A percentile compares a stretch with the other conserved stretches of the same genome.
These are phyloP conservation scores for Cylindrotheca closterium DNA, from an alignment of 108 stramenopile species.

Conservation along the genomic window DNA sequence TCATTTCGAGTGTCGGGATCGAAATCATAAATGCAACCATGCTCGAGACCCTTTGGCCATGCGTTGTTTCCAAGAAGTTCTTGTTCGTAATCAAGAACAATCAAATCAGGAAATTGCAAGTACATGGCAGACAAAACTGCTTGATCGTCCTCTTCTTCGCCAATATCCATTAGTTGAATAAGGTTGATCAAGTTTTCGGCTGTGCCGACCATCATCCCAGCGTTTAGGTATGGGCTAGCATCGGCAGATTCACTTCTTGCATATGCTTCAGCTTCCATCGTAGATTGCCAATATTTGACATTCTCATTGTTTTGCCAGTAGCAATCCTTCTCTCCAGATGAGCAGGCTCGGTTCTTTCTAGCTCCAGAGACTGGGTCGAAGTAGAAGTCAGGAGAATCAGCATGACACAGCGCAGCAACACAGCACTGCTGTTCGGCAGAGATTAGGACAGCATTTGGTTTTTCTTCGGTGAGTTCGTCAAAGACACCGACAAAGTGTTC, in stretches of 20 bases:
- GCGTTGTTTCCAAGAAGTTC: slow-evolving; percentile 20
- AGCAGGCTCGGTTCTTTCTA: not conserved
- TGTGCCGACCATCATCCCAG: not conserved
- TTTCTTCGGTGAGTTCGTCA: not conserved
- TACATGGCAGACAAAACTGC: slow-evolving; percentile 19
- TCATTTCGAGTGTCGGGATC: not conserved
- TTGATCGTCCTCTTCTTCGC: slow-evolving; percentile 22
- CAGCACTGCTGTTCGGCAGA: not conserved
- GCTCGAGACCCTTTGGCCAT: slow-evolving; percentile 22
- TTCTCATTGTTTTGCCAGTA: not conserved
- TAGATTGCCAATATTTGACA: not conserved
- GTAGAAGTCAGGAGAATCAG: not conserved
- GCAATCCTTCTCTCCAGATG: not conserved
- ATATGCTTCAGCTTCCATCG: not conserved
- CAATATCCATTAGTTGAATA: slow-evolving; percentile 9
- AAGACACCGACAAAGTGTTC: not conserved
- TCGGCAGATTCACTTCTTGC: not conserved
- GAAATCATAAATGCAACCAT: slow-evolving; percentile 17
- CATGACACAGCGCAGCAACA: not conserved
- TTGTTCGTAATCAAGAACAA: slow-evolving; percentile 23
- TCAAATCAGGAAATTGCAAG: slow-evolving; percentile 12
- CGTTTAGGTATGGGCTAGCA: not conserved
- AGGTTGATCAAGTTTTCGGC: slow-evolving; percentile 12
- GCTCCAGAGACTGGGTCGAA: not conserved
- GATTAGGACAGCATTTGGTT: not conserved